A percentile compares a stretch with the other conserved stretches of the same genome.
Conservation (phyloP, 2,329 filamentous ascomycete species). For the Trichoderma endophyticum region DNA sequence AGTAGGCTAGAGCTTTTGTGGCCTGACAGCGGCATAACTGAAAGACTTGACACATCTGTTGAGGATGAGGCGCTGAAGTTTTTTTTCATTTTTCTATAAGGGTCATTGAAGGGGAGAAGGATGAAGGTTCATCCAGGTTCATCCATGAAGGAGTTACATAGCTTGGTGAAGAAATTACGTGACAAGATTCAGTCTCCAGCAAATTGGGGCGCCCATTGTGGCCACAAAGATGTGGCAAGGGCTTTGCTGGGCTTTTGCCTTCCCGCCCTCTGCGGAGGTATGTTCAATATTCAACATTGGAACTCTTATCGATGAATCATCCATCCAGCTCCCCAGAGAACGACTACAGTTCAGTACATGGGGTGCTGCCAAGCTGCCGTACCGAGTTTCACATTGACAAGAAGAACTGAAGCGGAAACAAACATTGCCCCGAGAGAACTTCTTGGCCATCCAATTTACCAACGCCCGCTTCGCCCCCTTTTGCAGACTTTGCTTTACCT, state of each 20-base stretch:
- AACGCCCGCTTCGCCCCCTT: not conserved
- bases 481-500: not conserved
- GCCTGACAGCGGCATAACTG: constrained; percentile 9
- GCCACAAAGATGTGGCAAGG: not conserved
- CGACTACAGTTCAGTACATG: not conserved
- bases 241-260: not conserved
- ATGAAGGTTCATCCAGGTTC: not conserved
- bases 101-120: not conserved
- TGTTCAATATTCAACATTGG: not conserved
- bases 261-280: not conserved
- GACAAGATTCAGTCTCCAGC: not conserved
- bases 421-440: not conserved
- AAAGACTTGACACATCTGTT: not conserved
- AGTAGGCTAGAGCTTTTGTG: not conserved
- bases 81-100: not conserved
- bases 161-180: not conserved
- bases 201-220: not conserved
- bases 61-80: not conserved
- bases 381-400: not conserved
- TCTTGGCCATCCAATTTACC: not conserved
- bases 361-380: not conserved
- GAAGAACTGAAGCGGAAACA: not conserved
- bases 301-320: not conserved
- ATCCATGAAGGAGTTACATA: not conserved
- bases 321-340: not conserved